Conservation (phyloP, 75 land plant species). For the Cryptomeria japonica region DNA sequence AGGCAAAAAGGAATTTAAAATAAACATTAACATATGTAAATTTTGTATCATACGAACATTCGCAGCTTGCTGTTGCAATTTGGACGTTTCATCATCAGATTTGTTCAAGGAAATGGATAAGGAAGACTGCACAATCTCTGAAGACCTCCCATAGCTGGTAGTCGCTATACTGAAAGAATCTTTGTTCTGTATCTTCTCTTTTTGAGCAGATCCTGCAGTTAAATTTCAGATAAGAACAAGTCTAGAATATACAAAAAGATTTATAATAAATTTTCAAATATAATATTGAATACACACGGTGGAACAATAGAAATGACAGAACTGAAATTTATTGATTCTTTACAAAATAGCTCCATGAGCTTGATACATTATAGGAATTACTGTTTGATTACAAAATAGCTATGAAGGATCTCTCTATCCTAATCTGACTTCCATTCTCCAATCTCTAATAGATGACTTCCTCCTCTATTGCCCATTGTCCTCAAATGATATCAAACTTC, state of each 20-base stretch:
- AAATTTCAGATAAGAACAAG: not conserved
- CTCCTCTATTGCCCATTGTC: too few relatives aligned
- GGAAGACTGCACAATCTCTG: not conserved
- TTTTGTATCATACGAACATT: not conserved
- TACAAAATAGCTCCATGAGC: too few relatives aligned
- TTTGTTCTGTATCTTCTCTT: not conserved
- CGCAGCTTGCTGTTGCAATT: not conserved
- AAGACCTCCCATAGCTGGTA: not conserved
- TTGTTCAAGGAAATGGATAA: not conserved
- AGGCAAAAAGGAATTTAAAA: not conserved
- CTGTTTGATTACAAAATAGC: too few relatives aligned
- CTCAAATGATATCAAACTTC: too few relatives aligned
- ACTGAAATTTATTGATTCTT: too few relatives aligned
- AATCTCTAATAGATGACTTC: too few relatives aligned
- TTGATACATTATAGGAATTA: too few relatives aligned
- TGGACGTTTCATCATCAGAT: not conserved
- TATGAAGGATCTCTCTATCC: too few relatives aligned
- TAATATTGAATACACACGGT: not conserved
- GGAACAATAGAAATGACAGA: too few relatives aligned
- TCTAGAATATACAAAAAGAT: too few relatives aligned
- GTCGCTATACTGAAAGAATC: not conserved
- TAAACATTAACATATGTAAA: not conserved
- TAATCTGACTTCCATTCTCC: too few relatives aligned
- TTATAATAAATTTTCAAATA: not conserved
- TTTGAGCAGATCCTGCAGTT: not conserved